phyloP scores from a whole-genome alignment of 1,284 basidiomycete species.

The Ceratobasidium sp. region DNA sequence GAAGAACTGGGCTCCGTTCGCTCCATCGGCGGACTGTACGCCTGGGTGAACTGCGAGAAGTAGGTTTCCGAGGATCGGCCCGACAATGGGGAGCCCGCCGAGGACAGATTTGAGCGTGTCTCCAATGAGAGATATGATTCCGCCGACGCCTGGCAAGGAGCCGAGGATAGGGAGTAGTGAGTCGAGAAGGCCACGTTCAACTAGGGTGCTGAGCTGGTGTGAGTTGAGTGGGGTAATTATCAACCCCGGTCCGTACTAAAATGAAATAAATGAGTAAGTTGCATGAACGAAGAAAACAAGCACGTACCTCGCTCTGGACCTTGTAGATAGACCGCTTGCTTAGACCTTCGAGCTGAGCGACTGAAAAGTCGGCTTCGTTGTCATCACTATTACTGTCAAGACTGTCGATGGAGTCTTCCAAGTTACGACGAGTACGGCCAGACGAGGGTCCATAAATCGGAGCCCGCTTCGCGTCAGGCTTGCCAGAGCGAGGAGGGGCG shows the following conservation, averaged over 20 bases:
- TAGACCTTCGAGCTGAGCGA: not conserved
- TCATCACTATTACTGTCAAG: not conserved
- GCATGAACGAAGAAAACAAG: not conserved
- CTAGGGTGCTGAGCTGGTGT: not conserved
- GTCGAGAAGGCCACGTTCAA: constrained; percentile 25
- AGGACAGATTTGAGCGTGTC: constrained; percentile 12
- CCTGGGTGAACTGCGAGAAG: constrained; percentile 6
- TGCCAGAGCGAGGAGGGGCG: constrained; percentile 1
- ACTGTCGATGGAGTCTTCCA: constrained; percentile 19
- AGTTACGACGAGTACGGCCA: not conserved
- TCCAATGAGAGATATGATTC: constrained; percentile 7
- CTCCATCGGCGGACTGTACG: not conserved
- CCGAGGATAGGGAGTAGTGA: constrained; percentile 26
- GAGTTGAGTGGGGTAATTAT: not conserved
- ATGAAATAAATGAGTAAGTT: not conserved
- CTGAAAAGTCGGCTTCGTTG: not conserved
- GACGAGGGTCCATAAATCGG: not conserved
- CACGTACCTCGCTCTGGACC: constrained; percentile 13
- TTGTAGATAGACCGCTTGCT: not conserved
- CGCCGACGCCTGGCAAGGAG: constrained; percentile 21
- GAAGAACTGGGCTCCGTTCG: constrained; percentile 2
- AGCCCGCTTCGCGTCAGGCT: not conserved
- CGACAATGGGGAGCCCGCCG: constrained; percentile 26
- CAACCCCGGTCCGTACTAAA: constrained; percentile 11
- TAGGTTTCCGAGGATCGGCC: constrained; percentile 19